These are phyloP conservation scores for Phlebiopsis gigantea DNA, from an alignment of 768 basidiomycete species.

Conservation along the genomic window DNA sequence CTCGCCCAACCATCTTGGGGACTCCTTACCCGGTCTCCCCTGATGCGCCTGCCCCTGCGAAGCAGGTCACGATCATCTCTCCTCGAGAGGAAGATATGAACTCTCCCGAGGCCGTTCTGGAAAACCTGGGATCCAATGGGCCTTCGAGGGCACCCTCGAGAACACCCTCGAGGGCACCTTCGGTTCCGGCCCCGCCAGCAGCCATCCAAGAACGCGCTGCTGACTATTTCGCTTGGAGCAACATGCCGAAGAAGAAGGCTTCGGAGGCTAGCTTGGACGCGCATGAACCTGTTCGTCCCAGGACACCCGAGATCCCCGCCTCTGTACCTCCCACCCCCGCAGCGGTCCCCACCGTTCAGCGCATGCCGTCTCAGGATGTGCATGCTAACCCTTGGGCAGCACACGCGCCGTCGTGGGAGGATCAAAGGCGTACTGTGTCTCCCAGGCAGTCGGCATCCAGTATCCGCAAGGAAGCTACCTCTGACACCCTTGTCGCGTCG, in stretches of 20 bases:
- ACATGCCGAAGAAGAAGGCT: conserved; percentile 13
- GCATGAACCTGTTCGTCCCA: conserved; percentile 13
- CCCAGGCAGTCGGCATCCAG: not conserved
- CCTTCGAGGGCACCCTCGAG: no score
- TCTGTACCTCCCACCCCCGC: conserved; percentile 17
- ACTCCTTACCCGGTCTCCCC: no score
- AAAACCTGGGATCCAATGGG: not conserved
- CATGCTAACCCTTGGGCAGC: conserved; percentile 17
- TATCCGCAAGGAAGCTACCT: not conserved
- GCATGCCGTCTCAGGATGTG: conserved; percentile 1
- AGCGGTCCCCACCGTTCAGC: not conserved
- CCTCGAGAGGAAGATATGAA: not conserved
- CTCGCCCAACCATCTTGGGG: no score
- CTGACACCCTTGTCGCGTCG: conserved; percentile 7
- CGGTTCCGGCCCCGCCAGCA: not conserved
- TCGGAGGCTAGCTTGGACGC: conserved; percentile 15
- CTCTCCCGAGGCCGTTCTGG: not conserved
- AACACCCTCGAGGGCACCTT: not conserved
- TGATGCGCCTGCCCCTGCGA: conserved; percentile 1
- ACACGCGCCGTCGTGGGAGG: conserved; percentile 20
- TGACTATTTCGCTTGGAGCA: conserved; percentile 21
- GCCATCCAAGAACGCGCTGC: conserved; percentile 12
- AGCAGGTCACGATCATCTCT: conserved; percentile 9
- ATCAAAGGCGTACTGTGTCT: conserved; percentile 6
- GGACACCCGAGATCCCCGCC: conserved; percentile 3